A percentile compares a stretch with the other conserved stretches of the same genome.
Evolutionary conservation across 148 eudicot species (phyloP).

Genomic region (Nepenthes mirabilis): DNA sequence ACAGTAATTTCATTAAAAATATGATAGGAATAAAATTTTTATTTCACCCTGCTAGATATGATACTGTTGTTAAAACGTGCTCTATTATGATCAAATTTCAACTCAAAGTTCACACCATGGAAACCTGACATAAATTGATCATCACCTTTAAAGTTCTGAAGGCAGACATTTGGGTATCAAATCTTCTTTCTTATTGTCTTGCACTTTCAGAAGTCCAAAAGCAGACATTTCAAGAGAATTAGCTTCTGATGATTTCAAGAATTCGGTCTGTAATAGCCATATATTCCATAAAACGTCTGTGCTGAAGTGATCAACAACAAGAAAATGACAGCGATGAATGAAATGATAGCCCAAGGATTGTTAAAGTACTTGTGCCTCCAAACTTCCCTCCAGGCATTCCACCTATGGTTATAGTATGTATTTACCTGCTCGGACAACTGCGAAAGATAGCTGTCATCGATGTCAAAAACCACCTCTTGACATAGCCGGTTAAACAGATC

Average conservation of each 20-base stretch:
- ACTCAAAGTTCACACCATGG: too few species aligned
- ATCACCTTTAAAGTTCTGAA: too few species aligned
- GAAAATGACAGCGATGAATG: not conserved
- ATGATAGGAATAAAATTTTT: too few species aligned
- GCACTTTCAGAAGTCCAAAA: too few species aligned
- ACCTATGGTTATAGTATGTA: constrained; percentile 7
- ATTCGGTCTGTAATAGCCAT: constrained; percentile 4
- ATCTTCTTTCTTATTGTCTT: too few species aligned
- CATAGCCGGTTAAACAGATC: constrained; percentile 47
- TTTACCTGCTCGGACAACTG: constrained; percentile 38
- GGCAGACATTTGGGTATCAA: too few species aligned
- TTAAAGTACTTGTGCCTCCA: constrained; percentile 9
- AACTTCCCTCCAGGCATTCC: constrained; percentile 14
- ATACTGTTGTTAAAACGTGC: too few species aligned
- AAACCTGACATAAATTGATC: too few species aligned
- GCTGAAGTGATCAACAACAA: constrained; percentile 8
- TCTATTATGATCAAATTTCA: too few species aligned
- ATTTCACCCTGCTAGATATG: too few species aligned
- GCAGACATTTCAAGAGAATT: too few species aligned
- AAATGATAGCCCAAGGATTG: constrained; percentile 19
- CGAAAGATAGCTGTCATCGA: constrained; percentile 32
- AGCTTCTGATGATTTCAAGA: not conserved
- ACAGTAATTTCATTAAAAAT: too few species aligned
- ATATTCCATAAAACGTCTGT: constrained; percentile 7
- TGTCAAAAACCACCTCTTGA: constrained; percentile 51